Conservation (phyloP, 2,329 filamentous ascomycete species). For the Calonectria naviculata region DNA sequence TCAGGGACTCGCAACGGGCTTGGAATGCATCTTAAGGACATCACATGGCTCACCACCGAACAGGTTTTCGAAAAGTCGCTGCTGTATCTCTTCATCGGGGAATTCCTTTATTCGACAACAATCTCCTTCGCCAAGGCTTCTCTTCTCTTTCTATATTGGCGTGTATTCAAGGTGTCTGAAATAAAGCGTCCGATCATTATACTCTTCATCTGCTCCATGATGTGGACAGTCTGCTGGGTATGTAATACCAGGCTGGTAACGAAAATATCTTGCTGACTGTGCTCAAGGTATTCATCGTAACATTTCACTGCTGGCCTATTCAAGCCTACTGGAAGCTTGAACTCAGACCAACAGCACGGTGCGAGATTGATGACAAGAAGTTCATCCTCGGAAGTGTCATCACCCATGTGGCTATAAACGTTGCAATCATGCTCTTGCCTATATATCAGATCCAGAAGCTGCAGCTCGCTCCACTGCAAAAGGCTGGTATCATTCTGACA, state of each 20-base stretch:
- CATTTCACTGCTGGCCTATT: slow-evolving; percentile 33
- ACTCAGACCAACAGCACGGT: slow-evolving; percentile 4
- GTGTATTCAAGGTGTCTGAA: slow-evolving; percentile 42
- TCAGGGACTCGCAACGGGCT: slow-evolving; percentile 31
- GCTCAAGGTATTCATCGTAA: slow-evolving; percentile 28
- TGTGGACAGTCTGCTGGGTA: slow-evolving; percentile 44
- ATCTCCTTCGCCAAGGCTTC: slow-evolving; percentile 44
- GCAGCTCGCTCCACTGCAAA: slow-evolving; percentile 39
- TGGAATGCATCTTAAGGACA: slow-evolving; percentile 26
- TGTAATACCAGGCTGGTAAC: not conserved
- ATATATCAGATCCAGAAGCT: slow-evolving; percentile 45
- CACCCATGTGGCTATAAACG: slow-evolving; percentile 44
- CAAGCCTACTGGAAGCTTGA: slow-evolving; percentile 28
- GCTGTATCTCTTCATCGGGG: slow-evolving; percentile 32
- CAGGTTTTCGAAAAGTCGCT: slow-evolving; percentile 17
- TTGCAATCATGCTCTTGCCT: slow-evolving; percentile 44
- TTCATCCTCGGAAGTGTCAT: slow-evolving; percentile 48
- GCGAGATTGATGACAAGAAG: slow-evolving; percentile 39
- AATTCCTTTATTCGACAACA: slow-evolving; percentile 43
- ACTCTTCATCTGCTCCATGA: slow-evolving; percentile 35
- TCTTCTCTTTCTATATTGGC: slow-evolving; percentile 46
- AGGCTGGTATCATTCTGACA: slow-evolving; percentile 40
- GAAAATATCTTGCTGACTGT: slow-evolving; percentile 23
- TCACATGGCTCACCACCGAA: slow-evolving; percentile 8
- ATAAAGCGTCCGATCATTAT: slow-evolving; percentile 38